These are phyloP conservation scores for Paraconiothyrium sp. DNA, from an alignment of 2,329 filamentous ascomycete genomes.

Conservation along the genomic window DNA sequence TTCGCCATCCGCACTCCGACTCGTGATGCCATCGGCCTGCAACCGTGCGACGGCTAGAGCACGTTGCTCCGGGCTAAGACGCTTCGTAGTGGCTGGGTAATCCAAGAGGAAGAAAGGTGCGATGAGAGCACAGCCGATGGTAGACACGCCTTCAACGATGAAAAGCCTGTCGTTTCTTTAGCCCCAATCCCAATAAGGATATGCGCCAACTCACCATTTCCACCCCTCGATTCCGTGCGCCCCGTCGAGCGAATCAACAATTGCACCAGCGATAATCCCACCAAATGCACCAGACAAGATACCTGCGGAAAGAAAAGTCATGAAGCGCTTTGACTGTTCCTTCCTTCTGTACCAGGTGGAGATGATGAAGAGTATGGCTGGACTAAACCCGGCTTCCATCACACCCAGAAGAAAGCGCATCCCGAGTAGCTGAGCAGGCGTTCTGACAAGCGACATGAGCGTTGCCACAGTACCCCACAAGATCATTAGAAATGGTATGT, in stretches of 20 bases:
- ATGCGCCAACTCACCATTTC: slow-evolving; percentile 26
- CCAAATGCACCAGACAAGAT: slow-evolving; percentile 36
- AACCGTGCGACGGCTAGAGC: slow-evolving; percentile 42
- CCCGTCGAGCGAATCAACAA: slow-evolving; percentile 30
- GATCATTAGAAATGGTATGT: slow-evolving; percentile 33
- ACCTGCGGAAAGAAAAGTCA: slow-evolving; percentile 33
- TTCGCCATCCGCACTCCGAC: slow-evolving; percentile 28
- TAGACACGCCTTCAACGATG: slow-evolving; percentile 37
- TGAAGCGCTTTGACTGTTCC: slow-evolving; percentile 39
- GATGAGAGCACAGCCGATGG: slow-evolving; percentile 30
- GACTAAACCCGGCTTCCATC: slow-evolving; percentile 36
- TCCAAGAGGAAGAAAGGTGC: slow-evolving; percentile 37
- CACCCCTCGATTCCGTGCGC: slow-evolving; percentile 32
- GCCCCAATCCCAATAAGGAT: neutral
- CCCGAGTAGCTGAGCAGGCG: slow-evolving; percentile 31
- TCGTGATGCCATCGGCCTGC: slow-evolving; percentile 36
- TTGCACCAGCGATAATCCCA: slow-evolving; percentile 33
- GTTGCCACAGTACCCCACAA: slow-evolving; percentile 33
- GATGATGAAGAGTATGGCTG: slow-evolving; percentile 37
- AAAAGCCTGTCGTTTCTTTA: slow-evolving; percentile 27
- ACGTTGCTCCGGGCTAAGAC: slow-evolving; percentile 56
- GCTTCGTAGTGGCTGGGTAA: slow-evolving; percentile 49
- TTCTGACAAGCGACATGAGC: slow-evolving; percentile 31
- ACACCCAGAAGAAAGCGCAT: slow-evolving; percentile 36
- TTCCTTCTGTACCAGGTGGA: slow-evolving; percentile 37